These are phyloP conservation scores for Millerozyma miso DNA, from an alignment of 805 yeast species.

Conservation along the genomic window DNA sequence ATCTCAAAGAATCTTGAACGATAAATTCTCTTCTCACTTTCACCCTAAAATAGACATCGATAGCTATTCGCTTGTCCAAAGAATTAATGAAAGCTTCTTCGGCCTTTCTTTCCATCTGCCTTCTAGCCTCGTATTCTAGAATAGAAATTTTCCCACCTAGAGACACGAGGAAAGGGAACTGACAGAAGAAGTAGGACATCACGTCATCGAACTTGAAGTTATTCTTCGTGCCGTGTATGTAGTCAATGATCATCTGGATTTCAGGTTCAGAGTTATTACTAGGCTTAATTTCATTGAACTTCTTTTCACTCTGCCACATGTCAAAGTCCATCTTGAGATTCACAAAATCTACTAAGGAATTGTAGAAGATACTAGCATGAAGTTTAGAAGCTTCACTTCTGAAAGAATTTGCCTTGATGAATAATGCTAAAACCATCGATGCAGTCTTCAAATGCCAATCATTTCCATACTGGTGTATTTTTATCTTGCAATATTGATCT, in stretches of 20 bases:
- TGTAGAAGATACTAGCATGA: conserved; percentile 56
- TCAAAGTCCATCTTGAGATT: conserved; percentile 79
- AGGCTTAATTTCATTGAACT: conserved; percentile 8
- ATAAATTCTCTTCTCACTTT: conserved; percentile 64
- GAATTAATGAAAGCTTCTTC: conserved; percentile 85
- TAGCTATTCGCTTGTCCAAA: conserved; percentile 53
- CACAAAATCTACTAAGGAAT: conserved; percentile 74
- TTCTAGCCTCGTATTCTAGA: conserved; percentile 74
- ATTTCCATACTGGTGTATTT: conserved; percentile 59
- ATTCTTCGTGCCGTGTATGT: conserved; percentile 41
- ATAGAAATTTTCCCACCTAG: conserved; percentile 79
- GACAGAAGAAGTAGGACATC: conserved; percentile 61
- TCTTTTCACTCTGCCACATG: conserved; percentile 60
- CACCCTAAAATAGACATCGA: conserved; percentile 67
- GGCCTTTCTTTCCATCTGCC: conserved; percentile 81
- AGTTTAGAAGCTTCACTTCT: conserved; percentile 17
- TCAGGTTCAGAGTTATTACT: conserved; percentile 18
- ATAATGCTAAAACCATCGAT: conserved; percentile 51
- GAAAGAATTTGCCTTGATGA: conserved; percentile 50
- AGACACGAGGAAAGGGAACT: conserved; percentile 77
- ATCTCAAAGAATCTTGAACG: conserved; percentile 69
- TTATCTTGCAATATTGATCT: conserved; percentile 31
- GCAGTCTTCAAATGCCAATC: conserved; percentile 82
- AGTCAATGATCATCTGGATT: conserved; percentile 42
- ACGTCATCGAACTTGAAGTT: conserved; percentile 16